phyloP scores from a whole-genome alignment of 1,284 basidiomycete species.

The Ustilago tritici region DNA sequence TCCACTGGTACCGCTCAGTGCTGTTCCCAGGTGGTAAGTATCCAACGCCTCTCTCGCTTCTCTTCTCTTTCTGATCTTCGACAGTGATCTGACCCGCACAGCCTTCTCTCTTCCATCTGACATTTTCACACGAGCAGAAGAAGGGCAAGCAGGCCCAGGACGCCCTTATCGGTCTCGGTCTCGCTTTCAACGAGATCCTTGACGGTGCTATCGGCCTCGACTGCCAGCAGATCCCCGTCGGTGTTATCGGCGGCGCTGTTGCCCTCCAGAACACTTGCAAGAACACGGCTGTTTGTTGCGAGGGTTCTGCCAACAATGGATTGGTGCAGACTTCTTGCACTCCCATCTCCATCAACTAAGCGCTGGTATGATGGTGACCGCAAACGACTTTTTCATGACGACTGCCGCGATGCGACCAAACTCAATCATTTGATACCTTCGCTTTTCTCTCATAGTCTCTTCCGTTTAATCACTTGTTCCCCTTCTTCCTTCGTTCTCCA shows the following conservation, averaged over 20 bases:
- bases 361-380: neutral
- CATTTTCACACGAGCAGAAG: conserved; percentile 34
- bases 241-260: conserved; percentile 25
- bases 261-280: conserved; percentile 54
- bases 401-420: no score
- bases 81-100: conserved; percentile 17
- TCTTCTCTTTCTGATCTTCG: neutral
- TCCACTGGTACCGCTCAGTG: conserved; percentile 50
- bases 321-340: conserved; percentile 58
- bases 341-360: conserved; percentile 55
- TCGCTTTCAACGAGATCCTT: conserved; percentile 50
- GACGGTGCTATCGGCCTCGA: conserved; percentile 52
- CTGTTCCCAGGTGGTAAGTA: conserved; percentile 50
- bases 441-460: neutral
- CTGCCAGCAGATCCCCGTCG: conserved; percentile 52
- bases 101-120: neutral
- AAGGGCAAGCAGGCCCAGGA: conserved; percentile 45
- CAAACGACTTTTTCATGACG: neutral
- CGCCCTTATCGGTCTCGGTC: conserved; percentile 53
- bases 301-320: conserved; percentile 52
- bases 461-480: neutral
- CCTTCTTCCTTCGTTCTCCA: neutral
- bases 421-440: neutral
- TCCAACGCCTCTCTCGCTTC: neutral
- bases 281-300: conserved; percentile 50